Evolutionary conservation across 192 early-diverging fungal genomes (phyloP).

Genomic region (Dispira simplex): DNA sequence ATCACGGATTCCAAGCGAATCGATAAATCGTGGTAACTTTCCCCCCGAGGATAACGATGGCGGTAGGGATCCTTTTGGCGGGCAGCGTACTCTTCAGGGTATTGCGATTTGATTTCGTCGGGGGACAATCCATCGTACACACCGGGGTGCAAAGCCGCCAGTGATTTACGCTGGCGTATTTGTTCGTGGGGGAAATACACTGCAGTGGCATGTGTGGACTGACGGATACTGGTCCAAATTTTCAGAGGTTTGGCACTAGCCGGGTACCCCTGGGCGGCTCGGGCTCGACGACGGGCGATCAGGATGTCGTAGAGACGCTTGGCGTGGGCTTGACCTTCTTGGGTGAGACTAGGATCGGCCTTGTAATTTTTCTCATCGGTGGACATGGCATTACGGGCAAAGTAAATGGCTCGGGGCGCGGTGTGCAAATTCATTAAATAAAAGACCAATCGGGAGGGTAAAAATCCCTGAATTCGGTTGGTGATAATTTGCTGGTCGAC

Average conservation of each 20-base stretch:
- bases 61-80: slow-evolving; percentile 51
- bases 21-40: slow-evolving; percentile 74
- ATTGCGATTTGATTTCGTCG: slow-evolving; percentile 42
- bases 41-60: slow-evolving; percentile 65
- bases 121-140: slow-evolving; percentile 47
- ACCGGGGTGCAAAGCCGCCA: slow-evolving; percentile 56
- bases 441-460: slow-evolving; percentile 57
- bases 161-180: slow-evolving; percentile 45
- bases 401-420: slow-evolving; percentile 42
- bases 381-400: slow-evolving; percentile 53
- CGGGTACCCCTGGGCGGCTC: background rate
- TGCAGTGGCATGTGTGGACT: slow-evolving; percentile 52
- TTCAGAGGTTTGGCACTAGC: slow-evolving; percentile 14
- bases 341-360: slow-evolving; percentile 49
- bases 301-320: slow-evolving; percentile 40
- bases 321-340: slow-evolving; percentile 43
- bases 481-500: slow-evolving; percentile 66
- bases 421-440: slow-evolving; percentile 60
- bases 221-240: slow-evolving; percentile 62
- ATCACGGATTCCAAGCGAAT: slow-evolving; percentile 63
- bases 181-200: slow-evolving; percentile 39
- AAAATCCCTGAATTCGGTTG: slow-evolving; percentile 67
- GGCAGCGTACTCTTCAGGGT: slow-evolving; percentile 49
- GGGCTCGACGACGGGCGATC: slow-evolving; percentile 18
- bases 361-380: slow-evolving; percentile 49